Evolutionary conservation across 129 eudicot species (phyloP).

Genomic region (Pseudognaphalium luteoalbum): DNA sequence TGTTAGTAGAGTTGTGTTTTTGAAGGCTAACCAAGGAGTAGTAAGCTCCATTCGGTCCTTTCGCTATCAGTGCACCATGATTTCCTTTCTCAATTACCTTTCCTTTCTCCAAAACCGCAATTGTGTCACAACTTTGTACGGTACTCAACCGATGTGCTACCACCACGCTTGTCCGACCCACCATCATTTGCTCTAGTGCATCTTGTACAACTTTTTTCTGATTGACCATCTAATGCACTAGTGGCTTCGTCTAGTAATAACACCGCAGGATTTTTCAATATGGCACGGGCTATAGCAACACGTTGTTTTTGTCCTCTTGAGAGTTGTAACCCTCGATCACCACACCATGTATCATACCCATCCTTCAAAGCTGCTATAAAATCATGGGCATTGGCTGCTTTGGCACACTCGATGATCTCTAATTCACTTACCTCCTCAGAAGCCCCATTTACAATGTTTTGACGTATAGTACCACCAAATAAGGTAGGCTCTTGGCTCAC

Average conservation of each 20-base stretch:
- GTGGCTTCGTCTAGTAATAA: slow-evolving; percentile 83
- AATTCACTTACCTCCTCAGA: slow-evolving; percentile 44
- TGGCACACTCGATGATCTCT: slow-evolving; percentile 67
- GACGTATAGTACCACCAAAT: slow-evolving; percentile 64
- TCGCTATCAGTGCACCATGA: slow-evolving; percentile 61
- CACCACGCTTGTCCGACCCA: slow-evolving; percentile 75
- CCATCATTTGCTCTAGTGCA: slow-evolving; percentile 75
- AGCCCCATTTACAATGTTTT: slow-evolving; percentile 73
- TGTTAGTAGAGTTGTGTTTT: slow-evolving; percentile 34
- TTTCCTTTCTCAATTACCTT: slow-evolving; percentile 76
- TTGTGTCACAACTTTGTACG: slow-evolving; percentile 66
- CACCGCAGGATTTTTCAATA: slow-evolving; percentile 55
- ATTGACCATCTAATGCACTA: slow-evolving; percentile 82
- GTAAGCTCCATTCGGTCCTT: slow-evolving; percentile 67
- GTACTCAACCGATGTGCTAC: slow-evolving; percentile 89
- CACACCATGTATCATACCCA: slow-evolving; percentile 77
- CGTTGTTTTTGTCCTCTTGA: slow-evolving; percentile 85
- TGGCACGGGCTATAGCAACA: slow-evolving; percentile 75
- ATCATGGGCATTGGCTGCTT: slow-evolving; percentile 84
- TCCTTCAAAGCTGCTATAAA: slow-evolving; percentile 62
- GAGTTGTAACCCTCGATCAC: slow-evolving; percentile 65
- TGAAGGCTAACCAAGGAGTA: slow-evolving; percentile 70
- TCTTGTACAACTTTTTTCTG: slow-evolving; percentile 88
- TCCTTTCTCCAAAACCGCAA: slow-evolving; percentile 71
- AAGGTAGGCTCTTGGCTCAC: slow-evolving; percentile 87